These are phyloP conservation scores for Suillus tomentosus DNA, from an alignment of 768 basidiomycete genomes.

Conservation along the genomic window DNA sequence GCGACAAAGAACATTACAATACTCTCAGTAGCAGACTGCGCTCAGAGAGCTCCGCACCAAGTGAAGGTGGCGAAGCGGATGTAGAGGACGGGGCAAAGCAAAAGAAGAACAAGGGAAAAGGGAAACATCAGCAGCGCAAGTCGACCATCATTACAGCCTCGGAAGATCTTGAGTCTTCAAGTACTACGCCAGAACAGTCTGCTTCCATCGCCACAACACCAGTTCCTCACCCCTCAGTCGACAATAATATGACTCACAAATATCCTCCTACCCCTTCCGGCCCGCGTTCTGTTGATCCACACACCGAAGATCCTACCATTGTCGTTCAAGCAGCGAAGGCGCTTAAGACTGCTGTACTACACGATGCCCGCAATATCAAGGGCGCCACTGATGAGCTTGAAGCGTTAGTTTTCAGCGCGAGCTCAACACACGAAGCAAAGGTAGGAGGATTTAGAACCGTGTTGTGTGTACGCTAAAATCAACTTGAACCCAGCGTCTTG, in stretches of 20 bases:
- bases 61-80: conserved; percentile 35
- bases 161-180: conserved; percentile 17
- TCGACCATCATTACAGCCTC: conserved; percentile 8
- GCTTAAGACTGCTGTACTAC: conserved; percentile 67
- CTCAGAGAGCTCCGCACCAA: conserved; percentile 22
- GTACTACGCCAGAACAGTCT: conserved; percentile 12
- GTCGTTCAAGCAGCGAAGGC: conserved; percentile 62
- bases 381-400: conserved; percentile 47
- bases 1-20: conserved; percentile 50
- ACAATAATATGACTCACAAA: conserved; percentile 27
- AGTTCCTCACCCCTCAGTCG: conserved; percentile 8
- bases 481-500: conserved; percentile 52
- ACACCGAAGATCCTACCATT: conserved; percentile 39
- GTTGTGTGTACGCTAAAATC: conserved; percentile 5
- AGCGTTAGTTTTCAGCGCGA: conserved; percentile 54
- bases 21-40: conserved; percentile 35
- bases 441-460: conserved; percentile 30
- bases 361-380: conserved; percentile 73
- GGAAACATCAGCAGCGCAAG: conserved; percentile 25
- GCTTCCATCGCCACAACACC: conserved; percentile 5
- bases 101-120: conserved; percentile 32
- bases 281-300: conserved; percentile 23
- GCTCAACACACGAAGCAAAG: conserved; percentile 67
- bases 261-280: conserved; percentile 41
- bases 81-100: conserved; percentile 22